Evolutionary conservation across 2,329 filamentous ascomycete species (phyloP), one percentile per base, ranked within the genome.

Genomic region (Xylaria sp.): DNA sequence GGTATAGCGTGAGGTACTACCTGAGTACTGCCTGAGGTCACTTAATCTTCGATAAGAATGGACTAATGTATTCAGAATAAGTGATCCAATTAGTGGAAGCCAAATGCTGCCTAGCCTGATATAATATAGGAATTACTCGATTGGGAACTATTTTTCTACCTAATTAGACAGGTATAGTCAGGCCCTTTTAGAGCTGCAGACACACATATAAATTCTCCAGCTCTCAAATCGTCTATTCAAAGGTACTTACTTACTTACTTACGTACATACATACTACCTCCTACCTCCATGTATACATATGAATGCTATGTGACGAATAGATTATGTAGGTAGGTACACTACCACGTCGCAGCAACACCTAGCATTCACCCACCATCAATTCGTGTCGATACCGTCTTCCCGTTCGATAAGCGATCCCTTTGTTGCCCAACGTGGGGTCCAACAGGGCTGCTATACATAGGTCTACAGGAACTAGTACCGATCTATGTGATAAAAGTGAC

Each of bases 381-480:
- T 23, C 51, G n/a, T 23, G 5, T 35, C 51, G 13, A 18, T 21
- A 35, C 6, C 29, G 29, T 29, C 29, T n/a, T n/a, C n/a, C n/a
- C 6, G 27, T 32, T 29, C 8, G 18, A 53, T 10, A 32, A 42
- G 40, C 13, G 13, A 23, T 29, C 21, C 21, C 35, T 65, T 37
- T 29, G 13, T 48, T 21, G 25, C 63, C 48, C 50, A 37, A 60
- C 48, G 48, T 21, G 63, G 48, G 48, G 48, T 51, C 37, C 42
- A 25, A 25, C n/a, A 8, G 29, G 5, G 29, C 8, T n/a, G 21
- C 29, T 9, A 12, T 21, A 32, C 16, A 47, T 59, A n/a, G 3
- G 4, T 42, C 12, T 47, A 32, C 18, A 32, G 13, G 23, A 21
- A 27, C 2, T 8, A n/a, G 42, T 44, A 21, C 18, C 42, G 13